A percentile compares a stretch with the other conserved stretches of the same genome.
These are phyloP conservation scores for Fusarium euwallaceae DNA, from an alignment of 2,329 filamentous ascomycete genomes.

Conservation along the genomic window DNA sequence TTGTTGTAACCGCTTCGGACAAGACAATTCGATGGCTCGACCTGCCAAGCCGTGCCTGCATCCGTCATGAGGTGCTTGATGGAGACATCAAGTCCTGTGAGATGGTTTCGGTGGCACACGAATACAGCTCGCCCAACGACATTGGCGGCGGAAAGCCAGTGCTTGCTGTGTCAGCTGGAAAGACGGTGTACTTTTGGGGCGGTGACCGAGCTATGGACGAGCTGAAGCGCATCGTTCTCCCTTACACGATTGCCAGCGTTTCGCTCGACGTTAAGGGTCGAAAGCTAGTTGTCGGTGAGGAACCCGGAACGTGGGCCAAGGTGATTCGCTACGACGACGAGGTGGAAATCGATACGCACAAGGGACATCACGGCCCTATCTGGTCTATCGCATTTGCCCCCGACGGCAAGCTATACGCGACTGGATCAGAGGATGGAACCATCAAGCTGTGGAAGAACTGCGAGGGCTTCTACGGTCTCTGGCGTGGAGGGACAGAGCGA, in stretches of 20 bases:
- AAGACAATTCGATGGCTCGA: slow-evolving; percentile 97
- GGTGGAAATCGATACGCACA: slow-evolving; percentile 89
- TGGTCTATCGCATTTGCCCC: slow-evolving; percentile 97
- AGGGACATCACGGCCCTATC: slow-evolving; percentile 96
- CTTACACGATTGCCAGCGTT: slow-evolving; percentile 91
- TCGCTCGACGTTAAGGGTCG: slow-evolving; percentile 85
- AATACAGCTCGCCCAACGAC: slow-evolving; percentile 70
- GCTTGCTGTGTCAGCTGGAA: slow-evolving; percentile 92
- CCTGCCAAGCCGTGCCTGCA: slow-evolving; percentile 78
- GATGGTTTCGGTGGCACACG: slow-evolving; percentile 76
- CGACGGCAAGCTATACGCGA: slow-evolving; percentile 95
- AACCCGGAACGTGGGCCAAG: slow-evolving; percentile 95
- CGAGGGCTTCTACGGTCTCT: slow-evolving; percentile 74
- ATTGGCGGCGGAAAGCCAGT: slow-evolving; percentile 78
- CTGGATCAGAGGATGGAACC: slow-evolving; percentile 95
- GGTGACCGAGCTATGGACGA: slow-evolving; percentile 76
- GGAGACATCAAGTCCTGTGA: slow-evolving; percentile 93
- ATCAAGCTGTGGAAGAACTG: slow-evolving; percentile 91
- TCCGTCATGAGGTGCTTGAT: slow-evolving; percentile 83
- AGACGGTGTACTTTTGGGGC: slow-evolving; percentile 92
- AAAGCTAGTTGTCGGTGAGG: slow-evolving; percentile 90
- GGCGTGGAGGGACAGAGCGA: slow-evolving; percentile 64
- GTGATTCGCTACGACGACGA: slow-evolving; percentile 91
- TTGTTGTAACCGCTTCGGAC: slow-evolving; percentile 91
- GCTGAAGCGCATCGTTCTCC: slow-evolving; percentile 84